Conservation (phyloP, 495 filamentous ascomycete species). For the Hypoxylon cercidicola region DNA sequence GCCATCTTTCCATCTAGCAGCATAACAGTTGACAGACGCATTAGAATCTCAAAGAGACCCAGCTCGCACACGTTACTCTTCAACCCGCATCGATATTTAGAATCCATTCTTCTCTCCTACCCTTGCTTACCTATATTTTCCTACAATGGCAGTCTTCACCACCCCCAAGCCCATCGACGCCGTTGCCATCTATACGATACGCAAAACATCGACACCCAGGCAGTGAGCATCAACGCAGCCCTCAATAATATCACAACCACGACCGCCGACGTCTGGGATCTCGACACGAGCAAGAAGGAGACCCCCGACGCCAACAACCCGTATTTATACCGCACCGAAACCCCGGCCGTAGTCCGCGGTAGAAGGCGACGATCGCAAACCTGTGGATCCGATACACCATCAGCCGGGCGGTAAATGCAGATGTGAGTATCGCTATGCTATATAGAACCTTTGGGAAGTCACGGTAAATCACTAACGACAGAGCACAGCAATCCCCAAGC, state of each 20-base stretch:
- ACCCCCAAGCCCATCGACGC: neutral
- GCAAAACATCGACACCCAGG: neutral
- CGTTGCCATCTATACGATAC: neutral
- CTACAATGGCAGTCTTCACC: neutral
- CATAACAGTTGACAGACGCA: neutral
- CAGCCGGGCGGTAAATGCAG: constrained; percentile 50
- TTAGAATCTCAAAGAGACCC: neutral
- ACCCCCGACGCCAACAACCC: neutral
- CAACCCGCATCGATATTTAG: neutral
- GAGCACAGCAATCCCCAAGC: constrained; percentile 50
- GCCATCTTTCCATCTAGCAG: neutral
- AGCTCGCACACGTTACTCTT: neutral
- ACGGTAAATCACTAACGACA: neutral
- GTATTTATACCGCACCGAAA: constrained; percentile 1
- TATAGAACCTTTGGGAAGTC: neutral
- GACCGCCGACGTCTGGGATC: neutral
- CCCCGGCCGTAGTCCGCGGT: constrained; percentile 28
- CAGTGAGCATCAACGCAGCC: neutral
- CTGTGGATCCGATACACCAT: constrained; percentile 41
- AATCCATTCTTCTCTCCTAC: neutral
- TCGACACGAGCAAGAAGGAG: constrained; percentile 2
- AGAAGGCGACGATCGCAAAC: constrained; percentile 40
- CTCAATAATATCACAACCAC: constrained; percentile 2
- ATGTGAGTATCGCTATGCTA: constrained; percentile 34
- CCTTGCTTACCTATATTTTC: neutral